Percentiles rank a stretch among this genome's conserved stretches.
Evolutionary conservation across 306 rosid species (phyloP).

Genomic region (Abrus precatorius): DNA sequence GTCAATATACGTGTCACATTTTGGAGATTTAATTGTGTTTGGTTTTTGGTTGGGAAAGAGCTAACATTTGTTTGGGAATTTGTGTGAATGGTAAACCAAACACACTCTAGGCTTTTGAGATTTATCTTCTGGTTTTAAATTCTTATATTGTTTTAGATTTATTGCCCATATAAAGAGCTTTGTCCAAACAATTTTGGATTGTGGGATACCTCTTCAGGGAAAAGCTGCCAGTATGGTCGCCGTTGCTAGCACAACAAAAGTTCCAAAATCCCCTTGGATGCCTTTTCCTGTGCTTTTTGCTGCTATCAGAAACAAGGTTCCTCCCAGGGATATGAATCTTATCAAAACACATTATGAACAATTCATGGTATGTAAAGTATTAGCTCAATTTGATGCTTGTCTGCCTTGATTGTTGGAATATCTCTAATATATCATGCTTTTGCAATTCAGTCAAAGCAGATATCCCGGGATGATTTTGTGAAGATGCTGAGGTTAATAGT

Average conservation of each 20-base stretch:
- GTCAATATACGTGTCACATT: not conserved
- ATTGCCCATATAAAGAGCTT: not conserved
- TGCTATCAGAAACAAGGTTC: constrained; percentile 66
- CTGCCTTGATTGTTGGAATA: constrained; percentile 22
- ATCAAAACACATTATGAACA: constrained; percentile 59
- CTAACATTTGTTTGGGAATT: not conserved
- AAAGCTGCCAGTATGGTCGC: constrained; percentile 61
- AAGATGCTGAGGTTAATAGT: constrained; percentile 73
- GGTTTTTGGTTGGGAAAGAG: not conserved
- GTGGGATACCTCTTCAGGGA: constrained; percentile 55
- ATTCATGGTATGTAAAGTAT: constrained; percentile 65
- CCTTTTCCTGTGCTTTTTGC: constrained; percentile 78
- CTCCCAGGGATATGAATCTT: constrained; percentile 57
- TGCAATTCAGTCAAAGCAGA: constrained; percentile 65
- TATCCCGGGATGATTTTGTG: constrained; percentile 76
- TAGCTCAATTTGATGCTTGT: not conserved
- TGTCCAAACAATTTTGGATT: constrained; percentile 43
- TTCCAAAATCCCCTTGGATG: constrained; percentile 87
- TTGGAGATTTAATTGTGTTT: not conserved
- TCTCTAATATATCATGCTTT: constrained; percentile 2
- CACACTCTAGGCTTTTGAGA: not conserved
- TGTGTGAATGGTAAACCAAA: too few species aligned
- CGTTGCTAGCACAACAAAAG: constrained; percentile 58
- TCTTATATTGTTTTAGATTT: constrained; percentile 25
- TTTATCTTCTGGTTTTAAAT: constrained; percentile 31